These are phyloP conservation scores for Tardiomyces blankii DNA, from an alignment of 1,139 yeast species.

Conservation along the genomic window DNA sequence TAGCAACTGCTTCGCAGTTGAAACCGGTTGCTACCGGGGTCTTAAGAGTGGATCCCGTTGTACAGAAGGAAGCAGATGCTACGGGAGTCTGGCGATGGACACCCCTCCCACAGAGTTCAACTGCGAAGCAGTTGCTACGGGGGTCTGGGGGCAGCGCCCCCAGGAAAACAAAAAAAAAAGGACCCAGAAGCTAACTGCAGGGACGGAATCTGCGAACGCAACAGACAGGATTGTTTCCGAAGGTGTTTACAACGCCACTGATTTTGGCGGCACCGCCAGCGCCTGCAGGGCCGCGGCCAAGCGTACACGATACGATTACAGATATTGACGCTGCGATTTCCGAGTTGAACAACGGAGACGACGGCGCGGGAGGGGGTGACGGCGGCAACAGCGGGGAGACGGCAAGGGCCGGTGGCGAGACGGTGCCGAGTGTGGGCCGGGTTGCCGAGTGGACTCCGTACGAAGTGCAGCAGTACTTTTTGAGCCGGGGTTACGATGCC, in stretches of 20 bases:
- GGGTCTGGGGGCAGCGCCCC: too few species aligned
- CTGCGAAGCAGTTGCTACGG: too few species aligned
- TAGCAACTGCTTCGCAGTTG: too few species aligned
- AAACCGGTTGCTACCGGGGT: too few species aligned
- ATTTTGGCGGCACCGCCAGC: not conserved
- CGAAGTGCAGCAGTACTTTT: slow-evolving; percentile 73
- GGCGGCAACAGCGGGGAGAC: not conserved
- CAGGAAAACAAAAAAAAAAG: too few species aligned
- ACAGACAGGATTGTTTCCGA: slow-evolving; percentile 81
- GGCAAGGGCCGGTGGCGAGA: not conserved
- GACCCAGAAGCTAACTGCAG: slow-evolving; percentile 31
- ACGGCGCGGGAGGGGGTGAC: slow-evolving; percentile 13
- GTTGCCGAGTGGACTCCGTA: slow-evolving; percentile 64
- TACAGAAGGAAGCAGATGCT: too few species aligned
- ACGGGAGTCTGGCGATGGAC: too few species aligned
- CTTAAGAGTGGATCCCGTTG: too few species aligned
- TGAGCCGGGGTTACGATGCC: slow-evolving; percentile 60
- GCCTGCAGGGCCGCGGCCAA: slow-evolving; percentile 1
- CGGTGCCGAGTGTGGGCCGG: slow-evolving; percentile 6
- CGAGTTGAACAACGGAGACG: slow-evolving; percentile 34
- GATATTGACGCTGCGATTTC: slow-evolving; percentile 81
- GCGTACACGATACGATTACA: slow-evolving; percentile 38
- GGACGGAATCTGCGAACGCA: slow-evolving; percentile 59
- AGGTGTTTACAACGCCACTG: slow-evolving; percentile 42
- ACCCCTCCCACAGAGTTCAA: too few species aligned